A percentile compares a stretch with the other conserved stretches of the same genome.
phyloP scores from a whole-genome alignment of 108 stramenopile species.

The Nannochloropsis gaditana region DNA sequence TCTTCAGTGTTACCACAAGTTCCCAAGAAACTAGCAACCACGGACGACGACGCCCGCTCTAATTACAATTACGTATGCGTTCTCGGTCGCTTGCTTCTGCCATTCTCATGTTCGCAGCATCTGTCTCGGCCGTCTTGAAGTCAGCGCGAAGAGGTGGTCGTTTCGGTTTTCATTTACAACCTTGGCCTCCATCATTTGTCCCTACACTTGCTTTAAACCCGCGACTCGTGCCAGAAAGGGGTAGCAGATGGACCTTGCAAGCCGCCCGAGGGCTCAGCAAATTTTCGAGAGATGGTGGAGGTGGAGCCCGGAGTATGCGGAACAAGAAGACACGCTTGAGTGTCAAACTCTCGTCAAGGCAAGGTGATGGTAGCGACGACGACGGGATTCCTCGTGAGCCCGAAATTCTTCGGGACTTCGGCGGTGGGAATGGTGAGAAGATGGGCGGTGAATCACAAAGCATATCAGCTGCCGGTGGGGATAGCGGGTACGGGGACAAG shows the following conservation, averaged over 20 bases:
- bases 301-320: background rate
- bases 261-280: background rate
- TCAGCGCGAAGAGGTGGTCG: background rate
- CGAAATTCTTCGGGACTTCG: constrained; percentile 15
- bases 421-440: background rate
- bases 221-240: too few relatives aligned
- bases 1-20: too few relatives aligned
- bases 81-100: background rate
- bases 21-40: too few relatives aligned
- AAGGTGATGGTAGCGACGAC: background rate
- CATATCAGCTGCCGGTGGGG: background rate
- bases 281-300: background rate
- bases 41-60: too few relatives aligned
- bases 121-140: background rate
- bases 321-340: background rate
- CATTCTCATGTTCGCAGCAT: background rate
- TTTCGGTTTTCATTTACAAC: too few relatives aligned
- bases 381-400: background rate
- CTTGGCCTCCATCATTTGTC: too few relatives aligned
- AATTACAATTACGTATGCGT: background rate
- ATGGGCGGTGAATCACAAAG: background rate
- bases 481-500: constrained; percentile 21
- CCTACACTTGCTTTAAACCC: too few relatives aligned
- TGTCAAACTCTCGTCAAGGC: background rate
- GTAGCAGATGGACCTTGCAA: too few relatives aligned